Evolutionary conservation across 441 rosid genomes (phyloP), one percentile per base, ranked within the genome.

Genomic region (Erodium texanum): DNA sequence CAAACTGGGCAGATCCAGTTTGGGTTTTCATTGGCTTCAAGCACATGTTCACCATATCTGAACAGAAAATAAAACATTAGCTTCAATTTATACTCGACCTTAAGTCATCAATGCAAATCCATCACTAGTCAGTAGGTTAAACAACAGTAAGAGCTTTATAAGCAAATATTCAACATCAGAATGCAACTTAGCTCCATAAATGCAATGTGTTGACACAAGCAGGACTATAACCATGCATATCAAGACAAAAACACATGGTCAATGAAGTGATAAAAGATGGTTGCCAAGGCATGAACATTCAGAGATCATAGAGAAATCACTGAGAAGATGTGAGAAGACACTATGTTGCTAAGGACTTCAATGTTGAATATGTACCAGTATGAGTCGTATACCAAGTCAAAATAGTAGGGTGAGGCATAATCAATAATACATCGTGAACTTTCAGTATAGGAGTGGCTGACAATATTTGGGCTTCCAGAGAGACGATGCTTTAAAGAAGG

Each of bases 41-140:
- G 85, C 38, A 91, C 91, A 83, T 91, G 91, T 83, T 93, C 97
- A 4, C 97, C 96, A 23, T 93, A 91, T 66, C 99, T 93, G 74
- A 54, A 74, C 7, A 62, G 63, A 15, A 15, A 66, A 32, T 36
- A 36, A 65, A n/a, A 16, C 19, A 50, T 50, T 10, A n/a, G 19
- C 56, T 48, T 48, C 56, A 48, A 16, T 48, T 48, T 14, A 14
- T 48, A 16, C 1, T 15, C 56, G 18, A 48, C 5, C 18, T 48
- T 12, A 48, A 48, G 45, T 48, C 18, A 18, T 48, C 56, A 14
- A 3, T 48, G 56, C 16, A 48, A 48, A 18, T 8, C 56, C 56
- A 14, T 48, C 56, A 48, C 56, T 8, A 48, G 18, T 48, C 56
- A 48, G 19, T 48, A 48, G 56, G 18, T 48, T 48, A 15, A 14